Evolutionary conservation across 164 flowering plant genomes (phyloP).

Genomic region (Chimonanthus praecox): DNA sequence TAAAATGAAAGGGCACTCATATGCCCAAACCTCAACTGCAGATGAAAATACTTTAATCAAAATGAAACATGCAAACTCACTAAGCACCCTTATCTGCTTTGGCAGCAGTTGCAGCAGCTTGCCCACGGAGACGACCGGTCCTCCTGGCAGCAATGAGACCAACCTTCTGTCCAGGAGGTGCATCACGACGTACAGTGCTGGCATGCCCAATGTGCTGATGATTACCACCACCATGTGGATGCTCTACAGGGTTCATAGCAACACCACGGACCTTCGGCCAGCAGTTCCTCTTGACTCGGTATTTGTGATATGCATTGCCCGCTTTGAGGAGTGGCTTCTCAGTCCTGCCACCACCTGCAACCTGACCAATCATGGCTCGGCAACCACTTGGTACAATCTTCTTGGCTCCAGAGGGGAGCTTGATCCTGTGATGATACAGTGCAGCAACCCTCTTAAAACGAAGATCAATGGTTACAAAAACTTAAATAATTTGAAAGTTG

Average conservation of each 20-base stretch:
- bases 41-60: neutral
- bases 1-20: neutral
- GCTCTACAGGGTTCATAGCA: conserved; percentile 22
- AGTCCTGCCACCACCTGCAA: conserved; percentile 21
- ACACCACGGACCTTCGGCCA: conserved; percentile 25
- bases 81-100: conserved; percentile 19
- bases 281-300: conserved; percentile 20
- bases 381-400: conserved; percentile 33
- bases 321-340: conserved; percentile 22
- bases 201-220: conserved; percentile 54
- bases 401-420: conserved; percentile 30
- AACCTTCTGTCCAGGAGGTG: conserved; percentile 21
- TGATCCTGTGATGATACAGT: conserved; percentile 6
- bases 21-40: neutral
- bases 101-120: conserved; percentile 23
- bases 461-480: neutral
- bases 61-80: neutral
- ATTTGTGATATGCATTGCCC: conserved; percentile 20
- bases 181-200: conserved; percentile 19
- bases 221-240: conserved; percentile 21
- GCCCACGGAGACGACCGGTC: conserved; percentile 21
- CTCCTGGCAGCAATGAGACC: conserved; percentile 23
- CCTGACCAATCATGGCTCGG: conserved; percentile 20
- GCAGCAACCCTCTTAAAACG: neutral
- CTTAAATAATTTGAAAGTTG: too few relatives aligned